Conservation (phyloP, 2,329 filamentous ascomycete genomes). For the Colletotrichum plurivorum region DNA sequence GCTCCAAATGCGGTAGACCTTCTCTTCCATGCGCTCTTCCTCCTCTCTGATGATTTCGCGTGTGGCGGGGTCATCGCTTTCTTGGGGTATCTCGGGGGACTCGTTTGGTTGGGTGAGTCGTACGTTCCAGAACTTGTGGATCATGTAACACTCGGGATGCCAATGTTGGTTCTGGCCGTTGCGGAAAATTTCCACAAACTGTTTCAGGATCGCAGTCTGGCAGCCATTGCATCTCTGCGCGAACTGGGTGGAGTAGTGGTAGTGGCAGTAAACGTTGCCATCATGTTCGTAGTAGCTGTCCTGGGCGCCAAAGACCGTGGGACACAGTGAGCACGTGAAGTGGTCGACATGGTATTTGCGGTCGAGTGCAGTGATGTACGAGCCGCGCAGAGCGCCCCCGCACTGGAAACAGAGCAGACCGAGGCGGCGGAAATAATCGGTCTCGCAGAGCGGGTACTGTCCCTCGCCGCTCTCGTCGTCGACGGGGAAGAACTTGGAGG, state of each 20-base stretch:
- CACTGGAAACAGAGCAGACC: constrained; percentile 94
- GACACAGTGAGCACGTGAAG: constrained; percentile 97
- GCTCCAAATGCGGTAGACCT: constrained; percentile 98
- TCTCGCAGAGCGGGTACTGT: constrained; percentile 97
- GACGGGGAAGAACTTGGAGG: constrained; percentile 98
- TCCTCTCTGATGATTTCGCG: constrained; percentile 84
- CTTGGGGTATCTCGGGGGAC: constrained; percentile 58
- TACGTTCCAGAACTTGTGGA: constrained; percentile 99
- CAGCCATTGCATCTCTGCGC: constrained; percentile 97
- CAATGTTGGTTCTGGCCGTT: constrained; percentile 99
- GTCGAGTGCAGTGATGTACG: constrained; percentile 97
- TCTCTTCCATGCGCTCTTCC: constrained; percentile 96
- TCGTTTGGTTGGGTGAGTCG: constrained; percentile 78
- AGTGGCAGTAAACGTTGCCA: constrained; percentile 96
- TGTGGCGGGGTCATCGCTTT: constrained; percentile 69
- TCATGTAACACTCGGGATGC: constrained; percentile 99
- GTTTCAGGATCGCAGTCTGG: constrained; percentile 96
- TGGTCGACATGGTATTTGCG: constrained; percentile 99
- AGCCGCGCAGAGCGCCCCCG: constrained; percentile 91
- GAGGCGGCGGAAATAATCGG: constrained; percentile 94
- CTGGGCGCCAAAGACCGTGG: constrained; percentile 97
- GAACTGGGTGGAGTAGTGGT: constrained; percentile 98
- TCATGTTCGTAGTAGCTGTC: constrained; percentile 99
- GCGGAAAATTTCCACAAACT: constrained; percentile 98
- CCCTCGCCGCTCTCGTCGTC: constrained; percentile 88